Base-by-base conservation (phyloP, 768 basidiomycete species). In the Scleroderma citrinum region DNA sequence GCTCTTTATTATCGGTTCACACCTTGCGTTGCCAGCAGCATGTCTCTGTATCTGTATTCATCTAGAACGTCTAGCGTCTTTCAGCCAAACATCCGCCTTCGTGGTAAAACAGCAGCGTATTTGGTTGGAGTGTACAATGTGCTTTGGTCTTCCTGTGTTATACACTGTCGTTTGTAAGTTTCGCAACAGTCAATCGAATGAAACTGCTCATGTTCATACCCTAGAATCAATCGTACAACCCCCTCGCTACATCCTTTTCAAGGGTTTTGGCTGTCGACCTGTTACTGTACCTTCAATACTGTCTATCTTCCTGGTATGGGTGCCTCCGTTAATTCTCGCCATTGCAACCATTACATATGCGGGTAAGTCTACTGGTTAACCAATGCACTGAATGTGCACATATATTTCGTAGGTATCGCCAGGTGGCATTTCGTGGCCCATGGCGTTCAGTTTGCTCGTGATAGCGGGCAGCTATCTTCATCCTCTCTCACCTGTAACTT, bases 91-190 rank as follows among this genome's bases (percentile, higher is more conserved):
- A 5, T 58, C 59, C 8, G 61, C 54, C 12, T 55, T 59, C 24
- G 67, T 60, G 29, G 62, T 68, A 39, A 70, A 71, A 50, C 67
- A 63, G 54, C 74, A 67, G 49, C 72, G 75, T 35, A 62, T 62
- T 45, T 57, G 76, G 35, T 54, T 78, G 38, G 81, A 84, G 32
- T 46, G 70, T 36, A 31, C 69, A 7, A 58, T 81, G 44, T 83
- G 82, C 55, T 73, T 77, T 53, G 64, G 72, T 2, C 38, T 85
- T 16, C 85, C 86, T 36, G 34, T 77, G 34, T 44, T 82, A 17
- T 81, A 80, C 58, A 77, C 81, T 69, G 64, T 67, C n/a, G 61
- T 84, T 7, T 81, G 81, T 87, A 57, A 53, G 82, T 57, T 31
- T 12, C 30, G 26, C 26, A 8, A 8, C 26, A 8, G 26, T 29